Conservation (phyloP, 768 basidiomycete species). For the Scleroderma bovista region DNA sequence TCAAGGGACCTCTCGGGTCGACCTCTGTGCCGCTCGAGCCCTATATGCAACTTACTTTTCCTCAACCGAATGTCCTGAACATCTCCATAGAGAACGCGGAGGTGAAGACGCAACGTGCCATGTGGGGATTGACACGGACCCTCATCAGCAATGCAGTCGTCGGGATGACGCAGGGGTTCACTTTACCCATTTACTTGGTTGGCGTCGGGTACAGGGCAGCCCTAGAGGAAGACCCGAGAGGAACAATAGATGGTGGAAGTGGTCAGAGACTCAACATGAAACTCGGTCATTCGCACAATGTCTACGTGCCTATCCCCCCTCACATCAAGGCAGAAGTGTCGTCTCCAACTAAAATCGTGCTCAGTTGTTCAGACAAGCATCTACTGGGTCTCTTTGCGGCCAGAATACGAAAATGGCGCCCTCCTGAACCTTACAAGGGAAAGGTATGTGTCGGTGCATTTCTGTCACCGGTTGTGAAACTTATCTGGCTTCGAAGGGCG, state of each 20-base stretch:
- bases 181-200: conserved; percentile 79
- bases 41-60: conserved; percentile 37
- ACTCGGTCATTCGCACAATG: conserved; percentile 86
- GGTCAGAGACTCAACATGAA: conserved; percentile 82
- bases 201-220: conserved; percentile 92
- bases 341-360: conserved; percentile 73
- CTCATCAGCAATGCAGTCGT: conserved; percentile 84
- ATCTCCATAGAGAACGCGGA: conserved; percentile 52
- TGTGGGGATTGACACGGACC: conserved; percentile 95
- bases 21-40: conserved; percentile 43
- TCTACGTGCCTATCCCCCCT: conserved; percentile 75
- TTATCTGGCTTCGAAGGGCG: conserved; percentile 50
- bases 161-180: conserved; percentile 88
- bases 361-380: conserved; percentile 87
- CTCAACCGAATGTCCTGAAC: conserved; percentile 28
- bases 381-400: conserved; percentile 84
- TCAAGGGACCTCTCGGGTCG: conserved; percentile 55
- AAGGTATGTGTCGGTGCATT: conserved; percentile 57
- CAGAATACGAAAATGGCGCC: conserved; percentile 73
- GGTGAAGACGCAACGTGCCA: conserved; percentile 72
- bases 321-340: conserved; percentile 80
- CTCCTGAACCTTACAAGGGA: conserved; percentile 96
- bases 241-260: conserved; percentile 47
- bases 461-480: background rate
- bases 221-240: conserved; percentile 75